A percentile compares a stretch with the other conserved stretches of the same genome.
Conservation (phyloP, 2,329 filamentous ascomycete genomes). For the Diaporthe sp. region DNA sequence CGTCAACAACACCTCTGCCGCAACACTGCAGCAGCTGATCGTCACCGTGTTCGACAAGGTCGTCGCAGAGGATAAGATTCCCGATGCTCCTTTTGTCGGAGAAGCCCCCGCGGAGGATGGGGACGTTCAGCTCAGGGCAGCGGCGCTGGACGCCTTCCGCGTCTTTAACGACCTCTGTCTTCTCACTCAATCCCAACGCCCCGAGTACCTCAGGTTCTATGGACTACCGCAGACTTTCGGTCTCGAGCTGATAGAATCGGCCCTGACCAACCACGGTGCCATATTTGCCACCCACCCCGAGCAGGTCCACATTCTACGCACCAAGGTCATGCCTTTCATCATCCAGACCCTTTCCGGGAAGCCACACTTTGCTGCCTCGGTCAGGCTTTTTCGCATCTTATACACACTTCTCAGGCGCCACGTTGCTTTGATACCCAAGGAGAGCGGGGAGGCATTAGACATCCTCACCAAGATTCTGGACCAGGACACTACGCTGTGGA, state of each 20-base stretch:
- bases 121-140: constrained; percentile 75
- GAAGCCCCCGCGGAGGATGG: constrained; percentile 77
- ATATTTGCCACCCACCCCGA: constrained; percentile 85
- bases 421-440: constrained; percentile 77
- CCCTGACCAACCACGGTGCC: constrained; percentile 85
- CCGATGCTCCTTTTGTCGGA: constrained; percentile 70
- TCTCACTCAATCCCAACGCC: constrained; percentile 84
- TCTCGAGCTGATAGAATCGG: constrained; percentile 91
- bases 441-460: constrained; percentile 86
- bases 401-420: constrained; percentile 86
- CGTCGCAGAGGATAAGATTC: constrained; percentile 79
- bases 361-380: constrained; percentile 83
- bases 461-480: constrained; percentile 89
- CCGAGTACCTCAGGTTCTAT: constrained; percentile 85
- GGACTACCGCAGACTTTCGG: constrained; percentile 85
- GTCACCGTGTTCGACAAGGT: constrained; percentile 96
- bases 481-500: constrained; percentile 87
- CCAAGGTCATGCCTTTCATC: constrained; percentile 85
- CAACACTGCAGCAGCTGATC: constrained; percentile 94
- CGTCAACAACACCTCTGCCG: constrained; percentile 94
- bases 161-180: constrained; percentile 93
- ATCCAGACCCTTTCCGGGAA: constrained; percentile 83
- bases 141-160: constrained; percentile 87
- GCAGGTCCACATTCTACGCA: constrained; percentile 82
- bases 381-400: constrained; percentile 85